Percentiles rank a stretch among this genome's conserved stretches.
phyloP scores from a whole-genome alignment of 31 red algal genomes.

The Pterothamnion heteromorphum region DNA sequence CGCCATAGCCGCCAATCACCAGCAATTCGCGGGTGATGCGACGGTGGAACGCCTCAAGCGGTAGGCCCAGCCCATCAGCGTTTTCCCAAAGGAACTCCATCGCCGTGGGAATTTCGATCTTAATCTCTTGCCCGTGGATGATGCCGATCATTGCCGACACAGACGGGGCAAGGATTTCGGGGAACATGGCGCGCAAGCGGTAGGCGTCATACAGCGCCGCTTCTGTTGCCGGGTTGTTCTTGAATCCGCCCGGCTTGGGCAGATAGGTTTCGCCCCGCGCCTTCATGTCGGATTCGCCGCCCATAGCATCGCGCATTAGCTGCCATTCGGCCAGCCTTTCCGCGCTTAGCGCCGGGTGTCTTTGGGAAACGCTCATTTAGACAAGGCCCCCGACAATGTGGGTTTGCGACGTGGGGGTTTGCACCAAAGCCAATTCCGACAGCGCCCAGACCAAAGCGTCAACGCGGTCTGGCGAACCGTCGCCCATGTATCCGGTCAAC shows the following conservation, averaged over 20 bases:
- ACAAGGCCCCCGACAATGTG: too few relatives aligned
- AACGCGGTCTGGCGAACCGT: neutral
- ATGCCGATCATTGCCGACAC: neutral
- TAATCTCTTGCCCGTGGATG: neutral
- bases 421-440: too few relatives aligned
- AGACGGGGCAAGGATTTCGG: neutral
- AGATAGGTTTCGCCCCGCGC: neutral
- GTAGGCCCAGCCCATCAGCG: neutral
- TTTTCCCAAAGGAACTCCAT: neutral
- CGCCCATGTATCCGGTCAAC: neutral
- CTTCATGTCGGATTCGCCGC: neutral
- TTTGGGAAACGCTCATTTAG: too few relatives aligned
- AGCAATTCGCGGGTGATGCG: neutral
- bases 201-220: neutral
- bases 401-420: too few relatives aligned
- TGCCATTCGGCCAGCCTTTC: neutral
- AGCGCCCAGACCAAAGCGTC: neutral
- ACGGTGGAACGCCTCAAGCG: neutral
- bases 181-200: neutral
- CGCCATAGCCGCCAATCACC: neutral
- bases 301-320: neutral
- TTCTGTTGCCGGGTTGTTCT: too few relatives aligned
- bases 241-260: too few relatives aligned
- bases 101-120: neutral
- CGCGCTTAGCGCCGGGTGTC: too few relatives aligned